A percentile compares a stretch with the other conserved stretches of the same genome.
Conservation (phyloP, 129 eudicot species). For the Cynara cardunculus region DNA sequence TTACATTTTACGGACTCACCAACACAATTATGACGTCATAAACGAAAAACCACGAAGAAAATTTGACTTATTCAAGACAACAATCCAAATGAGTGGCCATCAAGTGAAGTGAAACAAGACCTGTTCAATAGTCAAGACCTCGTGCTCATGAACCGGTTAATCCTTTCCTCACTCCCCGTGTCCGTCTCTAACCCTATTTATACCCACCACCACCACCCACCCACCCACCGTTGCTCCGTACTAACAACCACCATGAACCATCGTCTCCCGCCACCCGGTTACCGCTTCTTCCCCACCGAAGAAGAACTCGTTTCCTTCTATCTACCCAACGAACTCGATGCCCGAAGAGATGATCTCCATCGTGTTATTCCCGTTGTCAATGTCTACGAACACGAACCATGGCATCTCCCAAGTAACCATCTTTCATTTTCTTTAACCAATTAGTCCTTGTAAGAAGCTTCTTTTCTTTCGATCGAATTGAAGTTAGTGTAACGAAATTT, state of each 20-base stretch:
- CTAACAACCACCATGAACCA: conserved; percentile 18
- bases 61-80: neutral
- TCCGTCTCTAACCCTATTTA: neutral
- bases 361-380: conserved; percentile 58
- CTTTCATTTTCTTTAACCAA: neutral
- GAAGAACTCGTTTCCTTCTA: conserved; percentile 72
- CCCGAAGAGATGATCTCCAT: conserved; percentile 23
- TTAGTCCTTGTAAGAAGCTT: neutral
- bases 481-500: neutral
- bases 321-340: conserved; percentile 48
- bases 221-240: neutral
- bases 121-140: neutral
- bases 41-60: neutral
- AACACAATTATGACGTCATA: neutral
- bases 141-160: neutral
- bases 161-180: conserved; percentile 29
- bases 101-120: neutral
- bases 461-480: neutral
- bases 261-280: conserved; percentile 33
- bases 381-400: conserved; percentile 57
- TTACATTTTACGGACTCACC: neutral
- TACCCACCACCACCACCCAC: conserved; percentile 2
- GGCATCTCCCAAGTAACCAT: conserved; percentile 49
- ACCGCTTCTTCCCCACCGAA: conserved; percentile 78
- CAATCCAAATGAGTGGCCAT: neutral